phyloP scores from a whole-genome alignment of 78 protist genomes.

The Dictyostelium firmibasis region DNA sequence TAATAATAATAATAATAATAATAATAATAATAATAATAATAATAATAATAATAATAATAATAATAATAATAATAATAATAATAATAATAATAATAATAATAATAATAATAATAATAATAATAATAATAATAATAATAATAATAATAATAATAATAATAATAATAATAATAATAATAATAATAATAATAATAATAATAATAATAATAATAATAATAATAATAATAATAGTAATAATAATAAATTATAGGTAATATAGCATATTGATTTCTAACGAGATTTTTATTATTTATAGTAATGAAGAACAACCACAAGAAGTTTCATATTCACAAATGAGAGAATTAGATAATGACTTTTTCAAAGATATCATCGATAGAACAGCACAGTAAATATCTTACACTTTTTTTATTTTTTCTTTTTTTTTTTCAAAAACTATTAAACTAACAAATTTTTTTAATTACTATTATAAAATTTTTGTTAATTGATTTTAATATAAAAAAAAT shows the following conservation, averaged over 20 bases:
- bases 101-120: too few relatives aligned
- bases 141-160: too few relatives aligned
- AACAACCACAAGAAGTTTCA: slow-evolving; percentile 42
- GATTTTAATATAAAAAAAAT: too few relatives aligned
- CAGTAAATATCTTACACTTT: slow-evolving; percentile 1
- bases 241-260: not conserved
- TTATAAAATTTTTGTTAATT: not conserved
- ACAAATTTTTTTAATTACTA: not conserved
- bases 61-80: too few relatives aligned
- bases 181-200: too few relatives aligned
- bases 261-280: not conserved
- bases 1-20: too few relatives aligned
- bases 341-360: slow-evolving; percentile 71
- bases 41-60: too few relatives aligned
- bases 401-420: not conserved
- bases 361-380: slow-evolving; percentile 76
- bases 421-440: not conserved
- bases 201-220: not conserved
- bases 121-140: too few relatives aligned
- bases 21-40: too few relatives aligned
- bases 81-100: too few relatives aligned
- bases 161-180: too few relatives aligned
- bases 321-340: slow-evolving; percentile 76
- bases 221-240: not conserved
- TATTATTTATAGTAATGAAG: not conserved